Evolutionary conservation across 1,284 basidiomycete genomes (phyloP).

Genomic region (Marasmius sp.): DNA sequence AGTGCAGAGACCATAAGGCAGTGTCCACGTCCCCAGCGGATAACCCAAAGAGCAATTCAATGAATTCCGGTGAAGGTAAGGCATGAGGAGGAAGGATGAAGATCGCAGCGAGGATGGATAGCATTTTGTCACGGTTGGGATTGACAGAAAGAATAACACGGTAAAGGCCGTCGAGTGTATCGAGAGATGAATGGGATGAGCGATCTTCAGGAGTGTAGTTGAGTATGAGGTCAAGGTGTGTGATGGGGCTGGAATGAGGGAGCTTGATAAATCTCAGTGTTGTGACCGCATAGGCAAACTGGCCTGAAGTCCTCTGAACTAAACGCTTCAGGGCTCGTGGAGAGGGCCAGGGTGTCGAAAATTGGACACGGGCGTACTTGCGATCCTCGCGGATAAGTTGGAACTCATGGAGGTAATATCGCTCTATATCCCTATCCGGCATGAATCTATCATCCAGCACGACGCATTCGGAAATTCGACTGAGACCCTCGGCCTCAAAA

Average conservation of each 20-base stretch:
- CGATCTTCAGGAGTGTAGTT: not conserved
- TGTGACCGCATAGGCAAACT: constrained; percentile 25
- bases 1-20: not conserved
- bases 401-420: not conserved
- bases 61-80: not conserved
- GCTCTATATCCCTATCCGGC: not conserved
- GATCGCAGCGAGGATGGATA: not conserved
- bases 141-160: not conserved
- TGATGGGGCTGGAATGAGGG: constrained; percentile 18
- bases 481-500: not conserved
- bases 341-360: not conserved
- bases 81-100: not conserved
- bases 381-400: not conserved
- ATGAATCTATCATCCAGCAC: not conserved
- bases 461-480: not conserved
- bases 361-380: not conserved
- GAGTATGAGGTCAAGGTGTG: constrained; percentile 22
- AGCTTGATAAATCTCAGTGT: constrained; percentile 25
- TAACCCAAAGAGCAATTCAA: not conserved
- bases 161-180: constrained; percentile 24
- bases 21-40: not conserved
- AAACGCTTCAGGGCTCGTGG: constrained; percentile 16
- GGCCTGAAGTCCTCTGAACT: constrained; percentile 20
- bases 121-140: not conserved
- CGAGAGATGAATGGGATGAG: constrained; percentile 12